These are phyloP conservation scores for Dactylonectria macrodidyma DNA, from an alignment of 2,329 filamentous ascomycete species.

Conservation along the genomic window DNA sequence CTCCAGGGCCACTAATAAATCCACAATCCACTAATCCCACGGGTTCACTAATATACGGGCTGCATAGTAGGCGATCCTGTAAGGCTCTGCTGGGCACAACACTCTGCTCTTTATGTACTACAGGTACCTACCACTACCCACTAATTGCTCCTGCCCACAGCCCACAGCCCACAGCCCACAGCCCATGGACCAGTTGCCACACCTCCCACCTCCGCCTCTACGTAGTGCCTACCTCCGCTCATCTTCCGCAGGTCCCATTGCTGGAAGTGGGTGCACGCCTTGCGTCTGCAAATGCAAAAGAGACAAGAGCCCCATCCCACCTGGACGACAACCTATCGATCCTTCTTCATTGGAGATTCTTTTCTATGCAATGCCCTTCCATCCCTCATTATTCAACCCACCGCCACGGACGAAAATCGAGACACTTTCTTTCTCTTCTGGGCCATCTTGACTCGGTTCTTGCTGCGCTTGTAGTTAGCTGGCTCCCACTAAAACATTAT, in stretches of 20 bases:
- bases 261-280: neutral
- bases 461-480: neutral
- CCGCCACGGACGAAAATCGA: neutral
- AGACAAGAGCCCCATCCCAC: constrained; percentile 21
- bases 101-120: too few species aligned
- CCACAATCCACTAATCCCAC: neutral
- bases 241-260: neutral
- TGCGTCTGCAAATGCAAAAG: neutral
- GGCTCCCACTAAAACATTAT: neutral
- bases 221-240: neutral
- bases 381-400: constrained; percentile 9
- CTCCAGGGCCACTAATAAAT: neutral
- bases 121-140: too few species aligned
- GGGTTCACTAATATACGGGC: neutral
- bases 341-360: constrained; percentile 4
- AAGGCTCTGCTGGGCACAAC: neutral
- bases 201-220: neutral
- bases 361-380: constrained; percentile 12
- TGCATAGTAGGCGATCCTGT: neutral
- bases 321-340: constrained; percentile 7
- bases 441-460: neutral
- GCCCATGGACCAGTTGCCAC: neutral
- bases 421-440: neutral
- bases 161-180: neutral
- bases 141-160: neutral